Evolutionary conservation across 2,329 filamentous ascomycete genomes (phyloP).

Genomic region (Bipolaris oryzae): DNA sequence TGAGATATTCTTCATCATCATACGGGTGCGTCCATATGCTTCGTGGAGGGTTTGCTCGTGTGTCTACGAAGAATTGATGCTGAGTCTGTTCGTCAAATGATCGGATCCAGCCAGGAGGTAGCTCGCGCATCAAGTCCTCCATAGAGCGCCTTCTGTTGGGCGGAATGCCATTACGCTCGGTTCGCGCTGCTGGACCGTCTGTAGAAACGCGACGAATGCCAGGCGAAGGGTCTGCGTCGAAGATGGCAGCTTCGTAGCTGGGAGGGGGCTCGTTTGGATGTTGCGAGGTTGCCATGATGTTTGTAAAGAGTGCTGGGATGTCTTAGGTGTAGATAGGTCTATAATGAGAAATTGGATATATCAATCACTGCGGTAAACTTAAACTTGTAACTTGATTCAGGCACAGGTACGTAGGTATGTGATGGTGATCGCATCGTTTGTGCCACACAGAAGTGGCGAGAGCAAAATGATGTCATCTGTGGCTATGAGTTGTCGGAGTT

Average conservation of each 20-base stretch:
- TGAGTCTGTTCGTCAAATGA: conserved; percentile 59
- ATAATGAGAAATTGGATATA: background rate
- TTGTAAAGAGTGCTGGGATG: background rate
- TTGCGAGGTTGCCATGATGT: conserved; percentile 31
- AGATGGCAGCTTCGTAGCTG: conserved; percentile 42
- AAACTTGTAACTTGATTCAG: background rate
- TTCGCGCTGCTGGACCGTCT: conserved; percentile 36
- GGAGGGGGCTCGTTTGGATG: conserved; percentile 41
- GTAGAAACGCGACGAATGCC: conserved; percentile 39
- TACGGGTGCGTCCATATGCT: conserved; percentile 68
- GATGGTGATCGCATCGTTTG: background rate
- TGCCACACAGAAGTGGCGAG: background rate
- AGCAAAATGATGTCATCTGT: conserved; percentile 14
- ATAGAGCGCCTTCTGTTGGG: conserved; percentile 61
- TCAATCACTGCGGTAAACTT: background rate
- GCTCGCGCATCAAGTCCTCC: conserved; percentile 64
- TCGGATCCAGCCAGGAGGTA: conserved; percentile 64
- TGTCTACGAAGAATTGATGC: conserved; percentile 70
- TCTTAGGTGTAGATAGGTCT: background rate
- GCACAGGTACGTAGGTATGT: background rate
- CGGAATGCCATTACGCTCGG: conserved; percentile 60
- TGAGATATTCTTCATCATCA: conserved; percentile 63
- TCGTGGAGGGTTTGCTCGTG: conserved; percentile 58
- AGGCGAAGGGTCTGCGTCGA: conserved; percentile 31
- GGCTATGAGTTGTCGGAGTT: conserved; percentile 2